These are phyloP conservation scores for Garcia nutans DNA, from an alignment of 345 rosid species.

Conservation along the genomic window DNA sequence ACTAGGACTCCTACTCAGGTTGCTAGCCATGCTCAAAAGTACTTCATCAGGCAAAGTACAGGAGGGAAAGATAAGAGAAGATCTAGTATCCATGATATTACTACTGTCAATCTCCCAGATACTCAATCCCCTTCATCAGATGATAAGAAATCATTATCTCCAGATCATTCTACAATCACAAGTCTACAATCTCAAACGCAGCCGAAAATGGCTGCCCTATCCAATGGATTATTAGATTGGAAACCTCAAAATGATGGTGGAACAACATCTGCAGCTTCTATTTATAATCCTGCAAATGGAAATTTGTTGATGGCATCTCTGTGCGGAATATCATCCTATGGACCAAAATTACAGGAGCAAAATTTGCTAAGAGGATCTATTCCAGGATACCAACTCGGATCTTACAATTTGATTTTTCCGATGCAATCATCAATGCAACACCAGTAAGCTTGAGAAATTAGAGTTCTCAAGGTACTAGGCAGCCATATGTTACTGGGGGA, in stretches of 20 bases:
- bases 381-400: slow-evolving; percentile 51
- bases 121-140: slow-evolving; percentile 45
- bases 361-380: slow-evolving; percentile 47
- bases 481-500: slow-evolving; percentile 14
- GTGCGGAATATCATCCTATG: slow-evolving; percentile 56
- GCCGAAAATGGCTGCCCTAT: slow-evolving; percentile 17
- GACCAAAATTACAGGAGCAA: slow-evolving; percentile 60
- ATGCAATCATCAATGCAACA: slow-evolving; percentile 47
- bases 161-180: slow-evolving; percentile 42
- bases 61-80: slow-evolving; percentile 96
- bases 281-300: slow-evolving; percentile 36
- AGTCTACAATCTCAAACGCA: slow-evolving; percentile 36
- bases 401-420: slow-evolving; percentile 38
- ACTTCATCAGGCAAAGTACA: slow-evolving; percentile 82
- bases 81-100: slow-evolving; percentile 97
- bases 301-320: slow-evolving; percentile 41
- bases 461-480: slow-evolving; percentile 23
- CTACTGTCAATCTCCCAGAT: slow-evolving; percentile 69
- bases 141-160: slow-evolving; percentile 31
- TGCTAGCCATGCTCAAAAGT: slow-evolving; percentile 99
- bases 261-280: slow-evolving; percentile 26
- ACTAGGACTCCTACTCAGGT: slow-evolving; percentile 95
- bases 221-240: slow-evolving; percentile 38
- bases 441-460: slow-evolving; percentile 24
- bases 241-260: slow-evolving; percentile 37